Percentiles rank a stretch among this genome's conserved stretches.
These are phyloP conservation scores for Mycena crocata DNA, from an alignment of 768 basidiomycete species.

Conservation along the genomic window DNA sequence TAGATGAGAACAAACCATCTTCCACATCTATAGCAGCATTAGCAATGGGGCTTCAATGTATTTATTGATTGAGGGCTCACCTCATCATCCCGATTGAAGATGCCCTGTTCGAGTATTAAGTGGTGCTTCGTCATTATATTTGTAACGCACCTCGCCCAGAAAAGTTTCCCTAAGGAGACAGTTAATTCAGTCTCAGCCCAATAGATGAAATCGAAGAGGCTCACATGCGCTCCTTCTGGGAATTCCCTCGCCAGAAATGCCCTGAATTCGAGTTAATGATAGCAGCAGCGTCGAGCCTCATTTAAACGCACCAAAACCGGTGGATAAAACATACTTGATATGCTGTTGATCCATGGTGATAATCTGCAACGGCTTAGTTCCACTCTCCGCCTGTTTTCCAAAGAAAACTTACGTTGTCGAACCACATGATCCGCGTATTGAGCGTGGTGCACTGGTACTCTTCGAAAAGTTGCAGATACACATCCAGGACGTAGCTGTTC, in stretches of 20 bases:
- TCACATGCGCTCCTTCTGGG: slow-evolving; percentile 75
- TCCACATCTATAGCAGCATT: slow-evolving; percentile 62
- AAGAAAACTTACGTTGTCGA: slow-evolving; percentile 70
- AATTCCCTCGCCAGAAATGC: slow-evolving; percentile 73
- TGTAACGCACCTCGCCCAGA: slow-evolving; percentile 56
- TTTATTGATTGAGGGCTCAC: slow-evolving; percentile 51
- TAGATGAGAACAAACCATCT: slow-evolving; percentile 59
- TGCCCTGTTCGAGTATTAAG: slow-evolving; percentile 52
- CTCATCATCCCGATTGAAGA: slow-evolving; percentile 83
- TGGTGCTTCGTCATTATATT: not conserved
- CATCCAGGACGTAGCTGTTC: slow-evolving; percentile 70
- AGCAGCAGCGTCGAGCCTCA: not conserved
- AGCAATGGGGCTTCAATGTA: slow-evolving; percentile 6
- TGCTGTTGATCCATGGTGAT: slow-evolving; percentile 83
- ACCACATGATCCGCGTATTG: slow-evolving; percentile 76
- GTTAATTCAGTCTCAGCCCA: not conserved
- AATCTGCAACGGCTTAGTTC: too few species aligned
- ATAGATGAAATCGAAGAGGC: slow-evolving; percentile 36
- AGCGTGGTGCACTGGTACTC: slow-evolving; percentile 79
- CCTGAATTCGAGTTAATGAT: slow-evolving; percentile 31
- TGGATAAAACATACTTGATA: slow-evolving; percentile 70
- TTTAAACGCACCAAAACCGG: slow-evolving; percentile 60
- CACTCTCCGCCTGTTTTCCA: too few species aligned
- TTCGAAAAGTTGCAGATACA: slow-evolving; percentile 73
- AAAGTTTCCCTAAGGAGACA: slow-evolving; percentile 69